These are phyloP conservation scores for Citrus trifoliata DNA, from an alignment of 345 rosid genomes.

Conservation along the genomic window DNA sequence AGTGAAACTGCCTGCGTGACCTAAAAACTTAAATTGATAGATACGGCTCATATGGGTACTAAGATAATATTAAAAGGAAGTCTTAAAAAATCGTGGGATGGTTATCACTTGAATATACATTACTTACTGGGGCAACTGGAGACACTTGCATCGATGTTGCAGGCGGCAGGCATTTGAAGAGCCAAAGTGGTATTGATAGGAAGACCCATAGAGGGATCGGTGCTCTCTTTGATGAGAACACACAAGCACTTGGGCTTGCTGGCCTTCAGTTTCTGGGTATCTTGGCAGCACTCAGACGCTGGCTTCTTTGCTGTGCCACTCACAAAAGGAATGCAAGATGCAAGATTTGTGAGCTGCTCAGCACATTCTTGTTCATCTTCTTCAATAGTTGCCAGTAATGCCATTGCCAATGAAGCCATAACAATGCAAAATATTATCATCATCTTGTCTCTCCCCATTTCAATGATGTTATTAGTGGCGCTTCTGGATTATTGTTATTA, in stretches of 20 bases:
- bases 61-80: no score
- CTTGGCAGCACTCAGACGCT: constrained; percentile 35
- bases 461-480: neutral
- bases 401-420: constrained; percentile 12
- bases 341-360: constrained; percentile 31
- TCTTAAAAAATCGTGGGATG: no score
- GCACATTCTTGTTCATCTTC: constrained; percentile 40
- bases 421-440: constrained; percentile 11
- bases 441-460: constrained; percentile 9
- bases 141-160: constrained; percentile 41
- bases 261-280: constrained; percentile 32
- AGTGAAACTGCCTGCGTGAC: no score
- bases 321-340: constrained; percentile 43
- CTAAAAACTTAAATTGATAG: no score
- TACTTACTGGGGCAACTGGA: constrained; percentile 35
- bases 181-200: constrained; percentile 48
- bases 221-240: constrained; percentile 38
- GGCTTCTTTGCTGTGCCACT: constrained; percentile 44
- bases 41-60: no score
- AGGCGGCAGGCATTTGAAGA: constrained; percentile 44
- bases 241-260: constrained; percentile 41
- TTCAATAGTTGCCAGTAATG: constrained; percentile 17
- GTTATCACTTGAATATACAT: no score
- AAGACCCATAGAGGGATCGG: constrained; percentile 43
- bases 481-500: neutral